Evolutionary conservation across 768 basidiomycete genomes (phyloP), one percentile per base, ranked within the genome.

Genomic region (Naematelia encephala): DNA sequence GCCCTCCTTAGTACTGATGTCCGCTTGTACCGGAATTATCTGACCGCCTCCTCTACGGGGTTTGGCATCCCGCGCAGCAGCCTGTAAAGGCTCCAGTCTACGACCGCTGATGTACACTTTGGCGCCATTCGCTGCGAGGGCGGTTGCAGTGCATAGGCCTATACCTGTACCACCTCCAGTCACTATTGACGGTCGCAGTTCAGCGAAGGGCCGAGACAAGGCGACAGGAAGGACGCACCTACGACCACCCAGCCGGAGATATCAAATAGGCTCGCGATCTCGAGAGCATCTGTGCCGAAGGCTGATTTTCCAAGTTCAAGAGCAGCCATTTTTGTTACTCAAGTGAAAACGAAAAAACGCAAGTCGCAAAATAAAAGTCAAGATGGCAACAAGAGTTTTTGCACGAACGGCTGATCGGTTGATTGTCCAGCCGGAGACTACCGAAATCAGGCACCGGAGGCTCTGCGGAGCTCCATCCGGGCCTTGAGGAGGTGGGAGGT

Each of bases 91-190:
- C n/a, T 76, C 72, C 34, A 44, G 26, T 22, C 76, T 46, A 42
- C 76, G 62, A 8, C 75, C 74, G 16, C 68, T 67, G 57, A 77
- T 77, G 59, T 76, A 77, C 11, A 77, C 76, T 51, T 63, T 73
- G 34, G 69, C 66, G 5, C 75, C 75, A 44, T 76, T 75, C 26
- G 62, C 62, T 2, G 73, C 73, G n/a, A 76, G 61, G 0, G 70
- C 66, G 3, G 64, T 61, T 8, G 71, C 67, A 11, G 70, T 72
- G 27, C 75, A 59, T 19, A 60, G 52, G 19, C 58, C 64, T 13
- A 51, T 45, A 63, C 58, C 70, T 26, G 65, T 57, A 19, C 69
- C 69, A 13, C 64, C 57, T 45, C 66, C 69, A 45, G 69, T 71
- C 22, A 71, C 69, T 67, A 27, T 34, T 25, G 16, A 13, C 28